These are phyloP conservation scores for Botrytis sinoallii DNA, from an alignment of 2,329 filamentous ascomycete species.

Conservation along the genomic window DNA sequence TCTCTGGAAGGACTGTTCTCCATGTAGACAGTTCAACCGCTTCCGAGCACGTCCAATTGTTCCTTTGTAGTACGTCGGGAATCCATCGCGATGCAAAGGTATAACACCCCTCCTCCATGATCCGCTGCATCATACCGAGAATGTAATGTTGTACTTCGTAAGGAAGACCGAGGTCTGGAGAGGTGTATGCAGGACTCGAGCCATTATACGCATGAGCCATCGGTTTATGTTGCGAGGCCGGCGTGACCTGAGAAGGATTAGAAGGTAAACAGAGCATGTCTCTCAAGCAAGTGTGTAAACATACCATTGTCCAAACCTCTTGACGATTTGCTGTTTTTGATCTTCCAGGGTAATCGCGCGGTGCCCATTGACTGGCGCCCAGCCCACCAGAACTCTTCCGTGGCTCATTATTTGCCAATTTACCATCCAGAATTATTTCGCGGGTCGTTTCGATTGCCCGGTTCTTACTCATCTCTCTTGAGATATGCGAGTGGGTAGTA, in stretches of 20 bases:
- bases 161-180: constrained; percentile 33
- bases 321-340: constrained; percentile 13
- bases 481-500: neutral
- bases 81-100: constrained; percentile 36
- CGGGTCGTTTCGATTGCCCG: neutral
- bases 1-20: constrained; percentile 29
- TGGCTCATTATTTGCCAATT: neutral
- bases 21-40: constrained; percentile 35
- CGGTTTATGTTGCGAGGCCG: neutral
- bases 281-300: constrained; percentile 10
- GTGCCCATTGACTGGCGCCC: constrained; percentile 32
- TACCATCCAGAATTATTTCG: neutral
- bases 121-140: constrained; percentile 34
- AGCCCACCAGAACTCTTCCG: constrained; percentile 8
- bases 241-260: neutral
- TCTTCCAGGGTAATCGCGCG: constrained; percentile 23
- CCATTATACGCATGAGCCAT: constrained; percentile 8
- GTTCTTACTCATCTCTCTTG: neutral
- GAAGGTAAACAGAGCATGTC: constrained; percentile 14
- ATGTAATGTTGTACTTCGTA: constrained; percentile 39
- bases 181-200: neutral
- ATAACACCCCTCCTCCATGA: constrained; percentile 36
- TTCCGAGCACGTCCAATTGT: constrained; percentile 34
- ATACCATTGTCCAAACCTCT: constrained; percentile 32
- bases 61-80: constrained; percentile 28